Base-by-base conservation (phyloP, 257 asterid species). In the Hygrophila difformis region DNA sequence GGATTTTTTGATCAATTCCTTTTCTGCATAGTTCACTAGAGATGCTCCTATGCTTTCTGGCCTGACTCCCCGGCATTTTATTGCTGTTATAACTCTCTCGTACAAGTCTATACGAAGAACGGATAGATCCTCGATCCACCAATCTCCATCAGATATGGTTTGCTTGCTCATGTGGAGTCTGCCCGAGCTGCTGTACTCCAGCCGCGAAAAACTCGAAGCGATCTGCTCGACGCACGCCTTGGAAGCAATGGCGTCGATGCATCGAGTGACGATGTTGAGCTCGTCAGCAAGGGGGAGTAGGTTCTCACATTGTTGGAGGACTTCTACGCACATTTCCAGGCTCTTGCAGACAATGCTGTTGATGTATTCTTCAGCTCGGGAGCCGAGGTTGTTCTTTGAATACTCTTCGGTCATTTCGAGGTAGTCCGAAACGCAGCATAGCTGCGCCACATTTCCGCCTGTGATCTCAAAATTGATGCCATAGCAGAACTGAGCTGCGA, bases 191-290 rank as follows among this genome's bases (percentile, higher is more conserved):
- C 68, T 76, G 36, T 84, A 79, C 41, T 79, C 95, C 21, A 88
- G 68, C 69, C 84, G 84, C 35, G 93, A 84, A 21, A 88, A 44
- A 7, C 95, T 95, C 1, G 81, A 78, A 12, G 95, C 73, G 3
- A 88, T 72, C 72, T 84, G 97, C 67, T 88, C 97, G 55, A 78
- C 84, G 28, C 89, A 74, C 1, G 87, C 95, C 57, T 84, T 84
- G 44, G 65, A 78, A 1, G 95, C 89, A 12, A 88, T 75, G 3
- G 84, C 81, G 1, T 67, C 75, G 51, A 81, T 76, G 26, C 78
- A 20, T 31, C 89, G 49, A 52, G 59, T 64, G 33, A 77, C 87
- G 0, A 84, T 77, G 56, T 58, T 60, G 50, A 76, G 71, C 13
- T 84, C 86, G 65, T 88, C 97, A 0, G 95, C 47, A 3, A 53